A percentile compares a stretch with the other conserved stretches of the same genome.
These are phyloP conservation scores for Pseudogymnoascus sp. DNA, from an alignment of 2,329 filamentous ascomycete species.

Conservation along the genomic window DNA sequence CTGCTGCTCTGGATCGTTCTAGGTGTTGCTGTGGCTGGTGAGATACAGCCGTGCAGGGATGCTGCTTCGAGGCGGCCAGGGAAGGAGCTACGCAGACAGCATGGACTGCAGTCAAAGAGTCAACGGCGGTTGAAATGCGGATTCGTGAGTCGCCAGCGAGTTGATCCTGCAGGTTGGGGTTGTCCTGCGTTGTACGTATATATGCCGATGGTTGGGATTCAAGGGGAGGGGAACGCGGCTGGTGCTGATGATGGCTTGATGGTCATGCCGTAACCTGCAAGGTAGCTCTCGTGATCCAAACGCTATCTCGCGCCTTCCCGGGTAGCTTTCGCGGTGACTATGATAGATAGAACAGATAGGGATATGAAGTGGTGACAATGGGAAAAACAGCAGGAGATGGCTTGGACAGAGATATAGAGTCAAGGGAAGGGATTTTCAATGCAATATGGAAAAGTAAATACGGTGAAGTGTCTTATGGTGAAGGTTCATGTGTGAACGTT, in stretches of 20 bases:
- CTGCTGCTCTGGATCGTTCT: neutral
- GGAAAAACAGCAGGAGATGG: neutral
- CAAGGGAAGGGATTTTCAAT: slow-evolving; percentile 2
- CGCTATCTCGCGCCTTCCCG: slow-evolving; percentile 9
- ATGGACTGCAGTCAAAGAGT: slow-evolving; percentile 4
- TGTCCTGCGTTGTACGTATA: slow-evolving; percentile 3
- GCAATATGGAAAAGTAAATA: neutral
- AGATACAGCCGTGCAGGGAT: neutral
- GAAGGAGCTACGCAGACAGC: slow-evolving; percentile 10
- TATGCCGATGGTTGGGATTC: neutral
- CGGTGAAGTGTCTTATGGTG: neutral
- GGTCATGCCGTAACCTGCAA: slow-evolving; percentile 10
- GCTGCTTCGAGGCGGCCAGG: neutral
- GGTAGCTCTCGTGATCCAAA: slow-evolving; percentile 9
- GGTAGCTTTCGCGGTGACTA: neutral
- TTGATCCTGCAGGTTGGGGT: neutral
- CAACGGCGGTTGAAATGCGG: neutral
- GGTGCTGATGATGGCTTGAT: neutral
- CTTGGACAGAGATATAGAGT: neutral
- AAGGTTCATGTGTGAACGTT: slow-evolving; percentile 1
- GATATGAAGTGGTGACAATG: neutral
- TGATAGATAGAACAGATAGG: neutral
- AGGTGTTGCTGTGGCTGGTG: slow-evolving; percentile 9
- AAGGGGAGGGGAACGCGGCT: neutral
- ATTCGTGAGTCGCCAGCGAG: neutral